These are phyloP conservation scores for Thelephora aurantiotincta DNA, from an alignment of 768 basidiomycete species.

Conservation along the genomic window DNA sequence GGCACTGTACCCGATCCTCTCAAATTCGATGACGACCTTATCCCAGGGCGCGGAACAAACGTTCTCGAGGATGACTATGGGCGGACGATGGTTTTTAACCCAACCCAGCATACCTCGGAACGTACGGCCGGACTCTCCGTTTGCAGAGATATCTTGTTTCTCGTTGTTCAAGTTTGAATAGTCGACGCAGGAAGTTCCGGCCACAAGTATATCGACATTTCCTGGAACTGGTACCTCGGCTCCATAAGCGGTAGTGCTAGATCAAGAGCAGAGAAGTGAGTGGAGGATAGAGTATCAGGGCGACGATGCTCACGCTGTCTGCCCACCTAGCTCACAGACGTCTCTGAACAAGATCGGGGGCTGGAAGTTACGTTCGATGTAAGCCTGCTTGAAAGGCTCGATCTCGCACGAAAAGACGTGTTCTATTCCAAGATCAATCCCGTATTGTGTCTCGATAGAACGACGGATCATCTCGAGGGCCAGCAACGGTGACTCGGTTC, in stretches of 20 bases:
- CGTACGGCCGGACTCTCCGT: conserved; percentile 87
- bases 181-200: conserved; percentile 93
- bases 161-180: conserved; percentile 93
- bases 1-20: conserved; percentile 63
- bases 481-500: conserved; percentile 88
- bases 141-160: conserved; percentile 78
- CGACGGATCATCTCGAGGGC: conserved; percentile 77
- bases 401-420: conserved; percentile 97
- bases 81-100: conserved; percentile 77
- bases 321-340: conserved; percentile 76
- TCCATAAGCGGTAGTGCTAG: conserved; percentile 86
- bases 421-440: conserved; percentile 54
- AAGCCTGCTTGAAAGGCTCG: conserved; percentile 94
- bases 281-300: conserved; percentile 2
- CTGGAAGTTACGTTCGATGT: conserved; percentile 92
- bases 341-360: conserved; percentile 89
- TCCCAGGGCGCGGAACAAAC: conserved; percentile 87
- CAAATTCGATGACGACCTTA: conserved; percentile 63
- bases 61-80: conserved; percentile 89
- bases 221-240: conserved; percentile 76
- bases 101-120: conserved; percentile 93
- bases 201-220: conserved; percentile 80
- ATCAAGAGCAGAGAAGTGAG: conserved; percentile 1
- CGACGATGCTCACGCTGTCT: conserved; percentile 45
- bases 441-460: conserved; percentile 55